Evolutionary conservation across 148 eudicot species (phyloP), one percentile per base, ranked within the genome.

Genomic region (Arctostaphylos glauca): DNA sequence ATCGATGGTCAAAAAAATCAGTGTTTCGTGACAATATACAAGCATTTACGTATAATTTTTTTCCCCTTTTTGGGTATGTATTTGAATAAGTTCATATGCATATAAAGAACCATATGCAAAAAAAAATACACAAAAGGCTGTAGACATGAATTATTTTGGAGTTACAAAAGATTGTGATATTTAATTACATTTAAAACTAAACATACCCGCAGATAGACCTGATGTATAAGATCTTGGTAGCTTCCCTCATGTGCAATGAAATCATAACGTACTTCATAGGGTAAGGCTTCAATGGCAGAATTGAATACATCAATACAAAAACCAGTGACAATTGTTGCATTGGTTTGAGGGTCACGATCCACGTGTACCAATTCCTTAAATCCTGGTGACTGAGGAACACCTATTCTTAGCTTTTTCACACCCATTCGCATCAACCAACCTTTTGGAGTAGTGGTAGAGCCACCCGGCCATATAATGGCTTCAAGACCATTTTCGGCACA

Each of bases 231-330:
- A 48, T 83, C 86, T 13, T 25, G 74, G 58, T 83, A 81, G 21
- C 43, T 83, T 8, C 79, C 81, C 6, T 0, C 76, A 49, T 55
- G 83, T 6, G 86, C 84, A 46, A 86, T 41, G 9, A 66, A 71
- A 7, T 83, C 86, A 3, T 48, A 59, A 48, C 70, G 74, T 9
- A 86, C 47, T 2, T 70, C 49, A 60, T 77, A 81, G 1, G 52
- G 55, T 62, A 83, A 77, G 53, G 23, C 25, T 18, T 76, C 64
- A 59, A 86, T 64, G 73, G 84, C 83, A 49, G 86, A 75, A 13
- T 67, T n/a, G 48, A 86, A 83, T 41, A 86, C 88, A 77, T 86
- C 88, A 2, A 56, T 9, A 58, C 81, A 77, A n/a, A 76, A 86
- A 0, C 88, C 88, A 46, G 16, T 68, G 58, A 50, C 73, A 16